These are phyloP conservation scores for Stachybotrys echinatus DNA, from an alignment of 2,329 filamentous ascomycete species.

Conservation along the genomic window DNA sequence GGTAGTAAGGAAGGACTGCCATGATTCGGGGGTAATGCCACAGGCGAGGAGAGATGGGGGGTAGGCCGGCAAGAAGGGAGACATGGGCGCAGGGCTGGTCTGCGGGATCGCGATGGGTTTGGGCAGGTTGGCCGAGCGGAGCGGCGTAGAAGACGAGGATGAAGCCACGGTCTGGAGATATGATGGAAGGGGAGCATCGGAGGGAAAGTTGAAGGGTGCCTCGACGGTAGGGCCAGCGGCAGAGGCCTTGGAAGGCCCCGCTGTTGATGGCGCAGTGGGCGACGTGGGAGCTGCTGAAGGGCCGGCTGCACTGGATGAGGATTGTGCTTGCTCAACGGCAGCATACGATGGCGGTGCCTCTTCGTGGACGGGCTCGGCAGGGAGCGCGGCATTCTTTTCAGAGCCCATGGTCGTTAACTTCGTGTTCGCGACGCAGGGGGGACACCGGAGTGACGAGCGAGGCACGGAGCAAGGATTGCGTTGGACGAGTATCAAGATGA, in stretches of 20 bases:
- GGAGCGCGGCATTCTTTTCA: background rate
- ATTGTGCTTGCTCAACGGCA: background rate
- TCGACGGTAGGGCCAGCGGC: conserved; percentile 20
- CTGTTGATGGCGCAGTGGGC: too few species aligned
- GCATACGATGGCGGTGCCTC: background rate
- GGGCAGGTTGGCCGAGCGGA: conserved; percentile 5
- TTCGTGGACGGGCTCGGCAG: background rate
- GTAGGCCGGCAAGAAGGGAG: conserved; percentile 34
- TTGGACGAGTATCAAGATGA: too few species aligned
- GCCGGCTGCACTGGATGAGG: background rate
- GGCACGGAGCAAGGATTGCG: too few species aligned
- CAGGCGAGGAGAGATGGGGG: conserved; percentile 28
- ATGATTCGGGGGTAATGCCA: conserved; percentile 29
- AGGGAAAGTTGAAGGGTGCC: conserved; percentile 35
- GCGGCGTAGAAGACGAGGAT: conserved; percentile 1
- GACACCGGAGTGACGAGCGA: too few species aligned
- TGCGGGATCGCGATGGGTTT: conserved; percentile 37
- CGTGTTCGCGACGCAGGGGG: background rate
- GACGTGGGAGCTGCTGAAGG: background rate
- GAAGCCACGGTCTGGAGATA: conserved; percentile 17
- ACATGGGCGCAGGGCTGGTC: conserved; percentile 20
- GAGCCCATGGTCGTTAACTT: background rate
- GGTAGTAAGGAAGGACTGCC: conserved; percentile 29
- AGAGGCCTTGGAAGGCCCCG: background rate
- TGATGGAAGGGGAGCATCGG: conserved; percentile 19